phyloP scores from a whole-genome alignment of 2,329 filamentous ascomycete species.

The Ambrosiella cleistominuta region DNA sequence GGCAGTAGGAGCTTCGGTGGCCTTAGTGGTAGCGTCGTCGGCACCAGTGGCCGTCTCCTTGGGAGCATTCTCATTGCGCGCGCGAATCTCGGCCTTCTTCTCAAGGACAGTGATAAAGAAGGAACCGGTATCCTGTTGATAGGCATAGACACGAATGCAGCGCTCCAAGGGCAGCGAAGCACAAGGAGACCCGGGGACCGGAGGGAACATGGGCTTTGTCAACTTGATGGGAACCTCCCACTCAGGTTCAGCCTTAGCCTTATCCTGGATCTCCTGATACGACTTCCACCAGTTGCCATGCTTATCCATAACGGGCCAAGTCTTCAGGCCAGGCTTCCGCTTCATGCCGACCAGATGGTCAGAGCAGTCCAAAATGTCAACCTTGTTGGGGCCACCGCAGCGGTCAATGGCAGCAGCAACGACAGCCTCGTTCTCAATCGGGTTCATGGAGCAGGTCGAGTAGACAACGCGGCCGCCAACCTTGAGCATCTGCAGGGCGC shows the following conservation, averaged over 20 bases:
- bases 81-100: conserved; percentile 74
- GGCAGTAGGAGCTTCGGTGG: conserved; percentile 16
- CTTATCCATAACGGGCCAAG: conserved; percentile 89
- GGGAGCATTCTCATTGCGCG: conserved; percentile 46
- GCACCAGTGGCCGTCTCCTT: conserved; percentile 22
- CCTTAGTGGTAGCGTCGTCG: conserved; percentile 9
- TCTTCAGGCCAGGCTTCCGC: conserved; percentile 56
- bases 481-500: conserved; percentile 90
- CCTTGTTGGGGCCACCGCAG: conserved; percentile 67
- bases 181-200: conserved; percentile 33
- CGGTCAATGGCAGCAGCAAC: conserved; percentile 74
- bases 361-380: conserved; percentile 71
- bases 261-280: conserved; percentile 66
- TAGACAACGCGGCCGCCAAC: conserved; percentile 88
- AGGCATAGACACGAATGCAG: conserved; percentile 87
- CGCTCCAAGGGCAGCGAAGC: conserved; percentile 62
- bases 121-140: conserved; percentile 86
- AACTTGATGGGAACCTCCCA: conserved; percentile 47
- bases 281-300: conserved; percentile 58
- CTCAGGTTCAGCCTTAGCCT: conserved; percentile 39
- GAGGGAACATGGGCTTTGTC: conserved; percentile 68
- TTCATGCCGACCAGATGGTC: conserved; percentile 60
- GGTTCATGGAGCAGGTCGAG: conserved; percentile 98
- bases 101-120: conserved; percentile 96
- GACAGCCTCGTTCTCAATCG: conserved; percentile 90